phyloP scores from a whole-genome alignment of 176 grass and related monocot genomes.

The Alloteropsis semialata region DNA sequence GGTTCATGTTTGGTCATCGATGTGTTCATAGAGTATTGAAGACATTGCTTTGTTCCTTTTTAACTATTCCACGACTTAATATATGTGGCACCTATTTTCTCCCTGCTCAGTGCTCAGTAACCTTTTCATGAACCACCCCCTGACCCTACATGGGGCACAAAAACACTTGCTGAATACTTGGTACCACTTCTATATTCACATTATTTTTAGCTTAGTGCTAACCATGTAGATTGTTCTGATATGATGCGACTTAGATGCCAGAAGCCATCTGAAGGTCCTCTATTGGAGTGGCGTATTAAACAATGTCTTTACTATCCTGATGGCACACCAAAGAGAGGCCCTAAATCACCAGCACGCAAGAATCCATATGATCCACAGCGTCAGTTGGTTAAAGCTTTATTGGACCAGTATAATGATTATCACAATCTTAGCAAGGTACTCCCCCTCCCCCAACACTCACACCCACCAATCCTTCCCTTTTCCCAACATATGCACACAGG shows the following conservation, averaged over 20 bases:
- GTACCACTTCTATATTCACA: neutral
- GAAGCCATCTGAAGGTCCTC: neutral
- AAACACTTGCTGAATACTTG: neutral
- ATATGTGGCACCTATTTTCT: too few species aligned
- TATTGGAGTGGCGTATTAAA: neutral
- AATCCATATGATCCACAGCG: too few species aligned
- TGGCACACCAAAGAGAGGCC: neutral
- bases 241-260: neutral
- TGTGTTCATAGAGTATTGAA: too few species aligned
- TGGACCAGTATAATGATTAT: constrained; percentile 13
- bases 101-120: too few species aligned
- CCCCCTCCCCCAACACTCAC: too few species aligned
- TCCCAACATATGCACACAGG: neutral
- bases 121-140: too few species aligned
- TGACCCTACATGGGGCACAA: too few species aligned
- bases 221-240: neutral
- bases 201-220: neutral
- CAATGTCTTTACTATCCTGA: neutral
- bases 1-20: too few species aligned
- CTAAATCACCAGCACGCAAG: neutral
- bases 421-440: neutral
- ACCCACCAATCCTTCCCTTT: neutral
- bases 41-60: too few species aligned
- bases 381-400: neutral
- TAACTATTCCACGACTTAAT: too few species aligned